phyloP scores from a whole-genome alignment of 257 asterid species.

The Salvia splendens region DNA sequence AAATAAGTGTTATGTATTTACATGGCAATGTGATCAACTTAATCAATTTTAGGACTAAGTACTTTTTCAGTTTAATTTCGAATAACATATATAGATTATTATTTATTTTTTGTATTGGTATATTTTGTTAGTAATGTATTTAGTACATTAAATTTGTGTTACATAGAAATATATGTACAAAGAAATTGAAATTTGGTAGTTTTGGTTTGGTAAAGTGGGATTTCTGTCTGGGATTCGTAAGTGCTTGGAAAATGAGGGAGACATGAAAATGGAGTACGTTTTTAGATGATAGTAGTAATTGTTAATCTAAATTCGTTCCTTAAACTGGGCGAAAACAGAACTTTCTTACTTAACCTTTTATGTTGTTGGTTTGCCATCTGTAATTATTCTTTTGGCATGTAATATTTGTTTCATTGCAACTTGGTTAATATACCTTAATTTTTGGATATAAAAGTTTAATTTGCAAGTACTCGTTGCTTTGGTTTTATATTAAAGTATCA shows the following conservation, averaged over 20 bases:
- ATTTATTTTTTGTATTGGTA: too few species aligned
- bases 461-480: not conserved
- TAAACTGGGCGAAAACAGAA: constrained; percentile 28
- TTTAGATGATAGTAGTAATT: not conserved
- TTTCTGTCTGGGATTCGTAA: constrained; percentile 21
- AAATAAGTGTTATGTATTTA: too few species aligned
- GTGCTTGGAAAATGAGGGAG: constrained; percentile 33
- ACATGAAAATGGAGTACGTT: not conserved
- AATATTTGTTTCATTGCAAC: constrained; percentile 15
- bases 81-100: too few species aligned
- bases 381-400: constrained; percentile 27
- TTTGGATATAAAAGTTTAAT: not conserved
- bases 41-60: too few species aligned
- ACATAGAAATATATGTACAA: too few species aligned
- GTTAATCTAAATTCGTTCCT: not conserved
- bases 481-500: too few species aligned
- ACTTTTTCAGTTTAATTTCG: too few species aligned
- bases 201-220: constrained; percentile 23
- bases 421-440: not conserved
- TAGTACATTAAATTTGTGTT: too few species aligned
- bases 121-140: too few species aligned
- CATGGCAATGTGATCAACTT: too few species aligned
- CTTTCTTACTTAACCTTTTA: not conserved
- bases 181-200: not conserved
- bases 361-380: constrained; percentile 38